Conservation (phyloP, 306 rosid genomes). For the Trifolium subterraneum region DNA sequence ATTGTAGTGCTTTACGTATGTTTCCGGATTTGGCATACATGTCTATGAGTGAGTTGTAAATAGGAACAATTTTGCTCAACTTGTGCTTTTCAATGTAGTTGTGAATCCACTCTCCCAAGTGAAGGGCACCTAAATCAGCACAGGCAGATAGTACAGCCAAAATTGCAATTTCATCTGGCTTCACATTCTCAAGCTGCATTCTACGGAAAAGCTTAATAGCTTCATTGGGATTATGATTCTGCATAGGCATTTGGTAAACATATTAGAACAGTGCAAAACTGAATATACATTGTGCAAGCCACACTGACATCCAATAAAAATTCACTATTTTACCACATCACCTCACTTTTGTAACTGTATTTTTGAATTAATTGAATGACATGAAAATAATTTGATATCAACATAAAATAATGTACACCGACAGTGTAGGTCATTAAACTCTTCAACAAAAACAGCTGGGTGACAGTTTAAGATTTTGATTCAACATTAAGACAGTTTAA, state of each 20-base stretch:
- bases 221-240: conserved; percentile 51
- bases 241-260: conserved; percentile 25
- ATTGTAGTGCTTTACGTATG: conserved; percentile 42
- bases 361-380: neutral
- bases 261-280: neutral
- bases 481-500: no score
- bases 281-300: neutral
- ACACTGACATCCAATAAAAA: neutral
- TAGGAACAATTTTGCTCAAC: conserved; percentile 48
- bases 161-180: conserved; percentile 66
- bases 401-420: no score
- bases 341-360: neutral
- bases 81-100: conserved; percentile 54
- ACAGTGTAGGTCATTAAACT: neutral
- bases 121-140: conserved; percentile 73
- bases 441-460: no score
- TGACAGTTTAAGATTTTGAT: no score
- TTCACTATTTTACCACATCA: neutral
- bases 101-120: conserved; percentile 71
- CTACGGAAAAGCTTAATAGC: conserved; percentile 57
- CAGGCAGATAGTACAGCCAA: conserved; percentile 74
- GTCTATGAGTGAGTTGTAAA: conserved; percentile 68
- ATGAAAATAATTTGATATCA: no score
- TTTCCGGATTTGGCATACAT: conserved; percentile 80
- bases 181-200: conserved; percentile 64